Base-by-base conservation (phyloP, 768 basidiomycete species). In the Podaxis sp. region DNA sequence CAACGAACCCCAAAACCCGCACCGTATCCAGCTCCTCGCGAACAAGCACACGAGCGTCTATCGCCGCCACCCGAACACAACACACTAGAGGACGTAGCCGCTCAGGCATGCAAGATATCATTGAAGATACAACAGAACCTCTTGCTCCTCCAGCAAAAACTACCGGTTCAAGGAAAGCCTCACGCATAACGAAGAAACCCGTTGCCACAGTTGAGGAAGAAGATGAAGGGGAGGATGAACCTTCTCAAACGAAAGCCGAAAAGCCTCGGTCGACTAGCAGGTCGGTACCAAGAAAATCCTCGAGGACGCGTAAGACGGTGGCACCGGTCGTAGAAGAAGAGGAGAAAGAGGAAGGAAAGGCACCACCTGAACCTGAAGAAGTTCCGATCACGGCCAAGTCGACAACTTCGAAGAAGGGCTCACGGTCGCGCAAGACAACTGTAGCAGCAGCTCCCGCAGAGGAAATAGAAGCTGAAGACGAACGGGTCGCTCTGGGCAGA, bases 21-120 rank as follows among this genome's bases (percentile, higher is more conserved):
- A 51, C 66, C n/a, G 57, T 42, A 26, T 57, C 55, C 63, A 42
- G n/a, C 54, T 9, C 53, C 63, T 53, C 64, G 49, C 19, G 74
- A 72, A 61, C 74, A 66, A 30, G 52, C 66, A 42, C 74, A 69
- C 63, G 70, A 33, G 28, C 73, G 15, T 74, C 78, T 22, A n/a
- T 19, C 4, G 44, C 19, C 44, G 19, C 44, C 4, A 74, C 52
- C 7, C 59, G 59, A 24, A 17, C 59, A 51, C 48, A 39, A 17
- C 33, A 33, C 33, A 48, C 61, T 19, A 42, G 61, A 22, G 61
- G 61, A 9, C 53, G 61, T 33, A 48, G 42, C 33, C 61, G 61
- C 19, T 55, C 61, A 19, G 33, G 15, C 19, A 55, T 62, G 42
- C 52, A 54, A 24, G 61, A 62, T 36, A 49, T 62, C 12, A 46